Evolutionary conservation across 108 stramenopile genomes (phyloP).

Genomic region (Cyclotella kingstonii): DNA sequence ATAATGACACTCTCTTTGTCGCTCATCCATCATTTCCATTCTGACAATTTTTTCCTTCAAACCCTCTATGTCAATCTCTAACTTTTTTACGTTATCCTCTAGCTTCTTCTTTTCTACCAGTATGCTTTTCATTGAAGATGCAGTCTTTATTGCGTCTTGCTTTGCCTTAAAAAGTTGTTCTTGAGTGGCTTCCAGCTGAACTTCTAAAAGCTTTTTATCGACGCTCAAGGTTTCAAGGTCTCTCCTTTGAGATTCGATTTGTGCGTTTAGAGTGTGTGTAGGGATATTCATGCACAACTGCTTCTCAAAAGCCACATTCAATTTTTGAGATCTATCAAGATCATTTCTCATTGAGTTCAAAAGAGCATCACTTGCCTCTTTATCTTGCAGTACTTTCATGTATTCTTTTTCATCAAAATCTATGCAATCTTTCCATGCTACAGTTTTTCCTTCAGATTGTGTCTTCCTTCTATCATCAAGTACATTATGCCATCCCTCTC

Average conservation of each 20-base stretch:
- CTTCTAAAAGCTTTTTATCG: conserved; percentile 4
- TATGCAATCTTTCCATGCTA: neutral
- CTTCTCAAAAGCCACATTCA: neutral
- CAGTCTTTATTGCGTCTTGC: neutral
- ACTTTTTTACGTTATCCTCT: neutral
- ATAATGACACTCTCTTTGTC: neutral
- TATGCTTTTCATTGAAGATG: neutral
- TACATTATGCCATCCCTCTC: too few species aligned
- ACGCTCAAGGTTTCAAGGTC: neutral
- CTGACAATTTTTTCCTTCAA: neutral
- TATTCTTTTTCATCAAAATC: neutral
- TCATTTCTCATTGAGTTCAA: conserved; percentile 4
- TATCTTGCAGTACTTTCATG: neutral
- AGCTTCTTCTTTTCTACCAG: neutral
- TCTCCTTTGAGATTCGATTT: conserved; percentile 8
- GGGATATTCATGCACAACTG: neutral
- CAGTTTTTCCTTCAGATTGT: neutral
- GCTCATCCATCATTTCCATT: neutral
- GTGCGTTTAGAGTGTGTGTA: neutral
- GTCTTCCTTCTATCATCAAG: neutral
- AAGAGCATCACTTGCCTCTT: neutral
- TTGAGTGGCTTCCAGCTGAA: conserved; percentile 5
- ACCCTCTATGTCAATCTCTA: neutral
- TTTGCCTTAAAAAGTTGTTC: conserved; percentile 17
- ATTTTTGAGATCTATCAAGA: conserved; percentile 2